These are phyloP conservation scores for Boeremia lycopersici DNA, from an alignment of 2,329 filamentous ascomycete genomes.

Conservation along the genomic window DNA sequence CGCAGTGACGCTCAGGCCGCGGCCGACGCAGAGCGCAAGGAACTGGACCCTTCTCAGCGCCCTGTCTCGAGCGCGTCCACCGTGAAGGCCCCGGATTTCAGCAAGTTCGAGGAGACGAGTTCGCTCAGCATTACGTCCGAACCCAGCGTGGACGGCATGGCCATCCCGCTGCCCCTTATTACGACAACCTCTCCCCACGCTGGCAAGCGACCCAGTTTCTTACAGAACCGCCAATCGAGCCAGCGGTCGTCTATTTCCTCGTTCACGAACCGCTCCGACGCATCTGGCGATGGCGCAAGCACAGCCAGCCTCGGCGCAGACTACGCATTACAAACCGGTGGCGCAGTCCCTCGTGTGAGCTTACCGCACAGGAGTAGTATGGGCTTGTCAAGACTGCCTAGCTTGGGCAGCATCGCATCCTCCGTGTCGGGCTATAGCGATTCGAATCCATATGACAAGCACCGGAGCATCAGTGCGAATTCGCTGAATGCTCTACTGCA, in stretches of 20 bases:
- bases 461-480: slow-evolving; percentile 49
- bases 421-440: slow-evolving; percentile 65
- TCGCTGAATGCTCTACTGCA: slow-evolving; percentile 41
- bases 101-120: slow-evolving; percentile 35
- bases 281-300: slow-evolving; percentile 67
- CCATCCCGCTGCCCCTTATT: slow-evolving; percentile 24
- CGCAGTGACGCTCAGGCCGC: not conserved
- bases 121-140: slow-evolving; percentile 39
- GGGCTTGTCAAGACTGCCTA: slow-evolving; percentile 75
- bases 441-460: slow-evolving; percentile 49
- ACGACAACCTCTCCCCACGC: slow-evolving; percentile 33
- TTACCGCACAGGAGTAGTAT: slow-evolving; percentile 55
- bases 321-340: slow-evolving; percentile 81
- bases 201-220: slow-evolving; percentile 59
- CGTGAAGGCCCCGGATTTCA: slow-evolving; percentile 46
- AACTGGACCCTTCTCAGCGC: slow-evolving; percentile 31
- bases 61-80: slow-evolving; percentile 49
- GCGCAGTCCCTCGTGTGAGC: slow-evolving; percentile 64
- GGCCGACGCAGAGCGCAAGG: slow-evolving; percentile 20
- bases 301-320: slow-evolving; percentile 78
- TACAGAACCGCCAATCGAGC: slow-evolving; percentile 61
- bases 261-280: slow-evolving; percentile 58
- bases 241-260: slow-evolving; percentile 66
- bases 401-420: slow-evolving; percentile 87
- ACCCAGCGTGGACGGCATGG: slow-evolving; percentile 35